Percentiles rank a stretch among this genome's conserved stretches.
phyloP scores from a whole-genome alignment of 2,329 filamentous ascomycete species.

The Albifimbria verrucaria region DNA sequence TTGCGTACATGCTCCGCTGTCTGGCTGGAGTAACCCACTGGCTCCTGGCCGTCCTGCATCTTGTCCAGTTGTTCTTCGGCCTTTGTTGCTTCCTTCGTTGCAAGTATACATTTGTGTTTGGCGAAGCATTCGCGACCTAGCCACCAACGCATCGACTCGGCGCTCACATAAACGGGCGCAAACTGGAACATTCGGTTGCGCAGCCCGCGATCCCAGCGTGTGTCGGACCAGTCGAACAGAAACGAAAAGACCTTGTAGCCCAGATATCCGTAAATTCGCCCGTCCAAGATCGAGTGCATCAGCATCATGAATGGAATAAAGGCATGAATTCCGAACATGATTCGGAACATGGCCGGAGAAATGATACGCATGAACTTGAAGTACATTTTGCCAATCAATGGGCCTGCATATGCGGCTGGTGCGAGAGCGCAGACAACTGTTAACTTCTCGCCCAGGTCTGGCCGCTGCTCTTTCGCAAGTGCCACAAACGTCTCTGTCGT shows the following conservation, averaged over 20 bases:
- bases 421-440: slow-evolving; percentile 90
- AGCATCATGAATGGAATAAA: slow-evolving; percentile 94
- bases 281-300: slow-evolving; percentile 66
- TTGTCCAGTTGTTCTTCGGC: slow-evolving; percentile 63
- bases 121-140: slow-evolving; percentile 80
- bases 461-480: slow-evolving; percentile 83
- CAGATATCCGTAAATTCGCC: slow-evolving; percentile 70
- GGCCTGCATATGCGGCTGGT: slow-evolving; percentile 85
- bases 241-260: slow-evolving; percentile 89
- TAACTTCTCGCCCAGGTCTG: slow-evolving; percentile 76
- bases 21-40: slow-evolving; percentile 12
- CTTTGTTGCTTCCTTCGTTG: slow-evolving; percentile 67
- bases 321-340: slow-evolving; percentile 86
- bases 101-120: slow-evolving; percentile 77
- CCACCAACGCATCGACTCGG: slow-evolving; percentile 96
- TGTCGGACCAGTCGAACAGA: slow-evolving; percentile 84
- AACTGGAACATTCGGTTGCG: slow-evolving; percentile 87
- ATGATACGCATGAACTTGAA: slow-evolving; percentile 89
- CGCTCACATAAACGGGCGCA: slow-evolving; percentile 82
- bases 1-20: slow-evolving; percentile 30
- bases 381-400: slow-evolving; percentile 80
- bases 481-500: slow-evolving; percentile 87
- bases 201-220: slow-evolving; percentile 77
- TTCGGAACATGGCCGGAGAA: slow-evolving; percentile 69
- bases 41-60: slow-evolving; percentile 8